Evolutionary conservation across 2,329 filamentous ascomycete genomes (phyloP), one percentile per base, ranked within the genome.

Genomic region (Fusarium anguioides): DNA sequence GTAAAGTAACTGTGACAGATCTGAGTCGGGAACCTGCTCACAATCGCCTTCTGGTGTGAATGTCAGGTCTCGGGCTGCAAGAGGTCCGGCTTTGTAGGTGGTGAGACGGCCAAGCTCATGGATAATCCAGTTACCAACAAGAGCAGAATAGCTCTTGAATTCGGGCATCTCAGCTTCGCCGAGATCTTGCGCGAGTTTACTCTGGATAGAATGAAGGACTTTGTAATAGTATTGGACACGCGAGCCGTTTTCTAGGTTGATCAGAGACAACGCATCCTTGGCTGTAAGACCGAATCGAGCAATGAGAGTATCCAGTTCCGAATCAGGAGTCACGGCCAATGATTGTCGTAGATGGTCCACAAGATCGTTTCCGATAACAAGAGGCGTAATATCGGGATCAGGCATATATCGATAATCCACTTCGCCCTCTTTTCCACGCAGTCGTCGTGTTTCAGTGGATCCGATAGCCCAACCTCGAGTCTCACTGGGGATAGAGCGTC

Each of bases 341-440:
- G 84, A 90, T 1, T 78, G 70, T 20, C 78, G 80, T 15, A 98
- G 82, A 65, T 89, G 83, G 7, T 83, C 74, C 6, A 97, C 81
- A 1, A 98, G 82, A 57, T 92, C 89, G 3, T 84, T 75, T 9
- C 89, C 89, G 61, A 99, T 91, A 4, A 94, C 76, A 3, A 99
- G 83, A 3, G 96, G 93, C 0, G 87, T 86, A 15, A 99, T 84
- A 75, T 99, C 96, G 7, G 96, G 93, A 76, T 99, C 96, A 0
- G 96, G 95, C 95, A 99, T 98, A 76, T 99, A 99, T 39, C 96
- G 86, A 78, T 99, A 99, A 78, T 99, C 96, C 8, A 98, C 94
- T 75, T 97, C 95, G 45, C 96, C 96, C 77, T 98, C 96, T 77
- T 99, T 99, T 24, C 93, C 93, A 72, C 96, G 87, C 40, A 99